These are phyloP conservation scores for Pseudogymnoascus sp. DNA, from an alignment of 2,329 filamentous ascomycete genomes.

Conservation along the genomic window DNA sequence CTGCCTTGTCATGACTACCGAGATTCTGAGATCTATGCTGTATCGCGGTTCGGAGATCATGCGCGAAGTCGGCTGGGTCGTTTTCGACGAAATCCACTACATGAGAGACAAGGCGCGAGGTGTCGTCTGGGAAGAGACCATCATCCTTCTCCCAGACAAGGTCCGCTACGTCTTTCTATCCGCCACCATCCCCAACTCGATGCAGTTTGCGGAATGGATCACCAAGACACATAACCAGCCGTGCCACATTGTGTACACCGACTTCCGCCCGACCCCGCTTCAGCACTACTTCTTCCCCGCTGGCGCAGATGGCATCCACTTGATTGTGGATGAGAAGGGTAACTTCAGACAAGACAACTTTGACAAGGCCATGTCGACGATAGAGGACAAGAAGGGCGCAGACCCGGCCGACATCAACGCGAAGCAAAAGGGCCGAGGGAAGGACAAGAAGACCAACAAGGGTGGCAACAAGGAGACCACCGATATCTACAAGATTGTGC, in stretches of 20 bases:
- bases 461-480: conserved; percentile 63
- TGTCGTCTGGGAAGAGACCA: conserved; percentile 99
- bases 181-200: conserved; percentile 95
- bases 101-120: conserved; percentile 89
- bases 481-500: conserved; percentile 95
- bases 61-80: conserved; percentile 96
- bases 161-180: conserved; percentile 98
- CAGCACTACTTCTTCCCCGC: conserved; percentile 98
- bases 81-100: conserved; percentile 99
- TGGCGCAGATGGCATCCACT: conserved; percentile 83
- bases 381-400: conserved; percentile 79
- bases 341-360: conserved; percentile 96
- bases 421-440: conserved; percentile 77
- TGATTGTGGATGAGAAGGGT: conserved; percentile 95
- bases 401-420: conserved; percentile 73
- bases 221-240: conserved; percentile 96
- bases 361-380: conserved; percentile 85
- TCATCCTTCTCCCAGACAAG: conserved; percentile 95
- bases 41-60: conserved; percentile 98
- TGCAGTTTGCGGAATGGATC: conserved; percentile 99
- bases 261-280: conserved; percentile 91
- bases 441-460: conserved; percentile 86
- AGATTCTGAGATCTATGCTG: conserved; percentile 97
- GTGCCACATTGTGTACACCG: conserved; percentile 97
- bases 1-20: conserved; percentile 97